Conservation (phyloP, 306 rosid genomes). For the Casuarina glauca region DNA sequence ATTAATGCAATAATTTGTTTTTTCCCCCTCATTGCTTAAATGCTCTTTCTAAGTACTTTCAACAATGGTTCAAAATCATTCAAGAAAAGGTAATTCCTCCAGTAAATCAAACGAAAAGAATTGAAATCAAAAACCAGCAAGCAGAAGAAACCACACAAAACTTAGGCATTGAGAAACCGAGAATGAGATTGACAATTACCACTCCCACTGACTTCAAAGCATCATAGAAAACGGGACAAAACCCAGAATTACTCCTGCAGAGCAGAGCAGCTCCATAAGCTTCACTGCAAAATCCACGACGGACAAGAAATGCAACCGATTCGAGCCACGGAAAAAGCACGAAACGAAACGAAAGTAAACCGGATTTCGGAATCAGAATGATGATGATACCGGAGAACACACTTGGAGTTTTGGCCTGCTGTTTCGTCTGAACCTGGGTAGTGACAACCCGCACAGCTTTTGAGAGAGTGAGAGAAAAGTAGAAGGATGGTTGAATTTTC, state of each 20-base stretch:
- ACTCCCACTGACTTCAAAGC: too few species aligned
- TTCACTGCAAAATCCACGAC: not conserved
- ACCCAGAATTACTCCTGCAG: not conserved
- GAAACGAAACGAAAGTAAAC: not conserved
- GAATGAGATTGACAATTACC: not conserved
- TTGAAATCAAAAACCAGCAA: not conserved
- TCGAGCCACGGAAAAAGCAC: not conserved
- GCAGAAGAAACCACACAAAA: not conserved
- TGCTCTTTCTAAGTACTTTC: too few species aligned
- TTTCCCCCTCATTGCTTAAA: too few species aligned
- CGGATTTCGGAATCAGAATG: not conserved
- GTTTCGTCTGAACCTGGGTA: not conserved
- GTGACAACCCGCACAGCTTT: conserved; percentile 12
- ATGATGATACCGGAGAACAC: not conserved
- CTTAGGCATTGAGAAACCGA: not conserved
- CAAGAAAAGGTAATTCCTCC: not conserved
- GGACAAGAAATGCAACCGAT: conserved; percentile 8
- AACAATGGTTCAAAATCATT: not conserved
- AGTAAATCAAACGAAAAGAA: not conserved
- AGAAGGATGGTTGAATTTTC: too few species aligned
- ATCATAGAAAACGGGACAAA: not conserved
- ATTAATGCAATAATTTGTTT: too few species aligned
- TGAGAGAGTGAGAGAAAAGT: not conserved
- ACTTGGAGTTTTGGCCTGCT: too few species aligned
- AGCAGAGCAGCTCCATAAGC: too few species aligned